Evolutionary conservation across 2,329 filamentous ascomycete genomes (phyloP).

Genomic region (Xylaria sp.): DNA sequence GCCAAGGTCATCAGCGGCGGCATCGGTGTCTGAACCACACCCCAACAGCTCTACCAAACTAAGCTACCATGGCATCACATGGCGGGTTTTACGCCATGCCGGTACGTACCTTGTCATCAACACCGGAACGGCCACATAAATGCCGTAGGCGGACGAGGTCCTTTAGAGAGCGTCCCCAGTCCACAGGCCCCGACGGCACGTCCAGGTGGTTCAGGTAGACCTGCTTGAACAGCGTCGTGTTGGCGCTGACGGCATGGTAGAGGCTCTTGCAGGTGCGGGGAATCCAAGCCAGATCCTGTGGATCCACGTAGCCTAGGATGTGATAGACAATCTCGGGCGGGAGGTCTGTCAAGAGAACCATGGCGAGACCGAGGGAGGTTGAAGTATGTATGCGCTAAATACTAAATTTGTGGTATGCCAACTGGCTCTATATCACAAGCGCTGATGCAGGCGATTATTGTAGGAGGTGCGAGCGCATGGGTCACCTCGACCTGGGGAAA

Average conservation of each 20-base stretch:
- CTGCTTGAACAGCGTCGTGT: conserved; percentile 69
- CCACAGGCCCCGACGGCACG: conserved; percentile 47
- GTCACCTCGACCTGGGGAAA: not conserved
- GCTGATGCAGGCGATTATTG: not conserved
- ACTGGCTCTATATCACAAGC: not conserved
- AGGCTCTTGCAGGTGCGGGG: conserved; percentile 64
- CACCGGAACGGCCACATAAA: conserved; percentile 53
- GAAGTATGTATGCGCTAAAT: not conserved
- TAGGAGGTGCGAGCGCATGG: not conserved
- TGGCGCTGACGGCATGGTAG: conserved; percentile 65
- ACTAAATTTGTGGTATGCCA: too few relatives aligned
- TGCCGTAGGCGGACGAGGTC: conserved; percentile 57
- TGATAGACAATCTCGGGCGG: conserved; percentile 72
- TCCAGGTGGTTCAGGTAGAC: conserved; percentile 70
- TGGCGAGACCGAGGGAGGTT: conserved; percentile 17
- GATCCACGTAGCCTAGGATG: conserved; percentile 67
- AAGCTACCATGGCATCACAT: not conserved
- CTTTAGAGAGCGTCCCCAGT: conserved; percentile 58
- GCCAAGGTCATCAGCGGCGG: not conserved
- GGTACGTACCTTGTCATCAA: conserved; percentile 54
- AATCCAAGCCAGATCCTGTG: conserved; percentile 65
- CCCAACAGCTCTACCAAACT: conserved; percentile 1
- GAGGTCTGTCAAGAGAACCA: conserved; percentile 56
- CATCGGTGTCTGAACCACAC: not conserved
- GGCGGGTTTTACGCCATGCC: not conserved